Evolutionary conservation across 2,329 filamentous ascomycete species (phyloP).

Genomic region (Clonostachys sp.): DNA sequence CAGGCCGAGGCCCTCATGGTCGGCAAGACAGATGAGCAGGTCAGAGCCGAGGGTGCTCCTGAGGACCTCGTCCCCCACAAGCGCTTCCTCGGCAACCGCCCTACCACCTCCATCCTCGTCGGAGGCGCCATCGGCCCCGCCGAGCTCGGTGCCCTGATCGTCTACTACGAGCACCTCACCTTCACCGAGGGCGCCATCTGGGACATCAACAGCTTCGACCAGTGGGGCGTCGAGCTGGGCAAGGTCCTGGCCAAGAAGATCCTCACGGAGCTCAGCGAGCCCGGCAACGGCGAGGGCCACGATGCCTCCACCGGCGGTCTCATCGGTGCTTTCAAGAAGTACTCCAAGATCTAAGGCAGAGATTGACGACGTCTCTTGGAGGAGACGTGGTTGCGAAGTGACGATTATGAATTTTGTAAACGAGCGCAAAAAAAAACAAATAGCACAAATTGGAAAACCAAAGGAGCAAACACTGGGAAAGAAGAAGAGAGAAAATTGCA

Average conservation of each 20-base stretch:
- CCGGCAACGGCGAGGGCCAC: constrained; percentile 68
- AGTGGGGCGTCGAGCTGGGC: constrained; percentile 98
- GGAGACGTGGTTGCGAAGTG: too few species aligned
- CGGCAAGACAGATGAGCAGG: constrained; percentile 77
- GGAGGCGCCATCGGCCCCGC: constrained; percentile 91
- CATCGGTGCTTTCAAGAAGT: constrained; percentile 89
- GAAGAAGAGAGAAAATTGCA: too few species aligned
- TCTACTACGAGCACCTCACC: constrained; percentile 98
- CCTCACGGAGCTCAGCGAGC: constrained; percentile 75
- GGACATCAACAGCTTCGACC: constrained; percentile 99
- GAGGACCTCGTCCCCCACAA: constrained; percentile 90
- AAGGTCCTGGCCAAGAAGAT: constrained; percentile 95
- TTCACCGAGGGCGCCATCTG: constrained; percentile 97
- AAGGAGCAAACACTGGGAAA: too few species aligned
- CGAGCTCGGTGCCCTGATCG: constrained; percentile 90
- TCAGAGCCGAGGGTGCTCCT: constrained; percentile 69
- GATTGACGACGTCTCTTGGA: too few species aligned
- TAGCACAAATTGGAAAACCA: too few species aligned
- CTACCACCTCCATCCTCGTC: constrained; percentile 87
- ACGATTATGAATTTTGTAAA: too few species aligned
- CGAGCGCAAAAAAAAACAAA: too few species aligned
- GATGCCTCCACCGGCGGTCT: constrained; percentile 85
- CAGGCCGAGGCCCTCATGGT: constrained; percentile 90
- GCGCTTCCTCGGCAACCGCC: constrained; percentile 96
- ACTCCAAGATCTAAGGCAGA: constrained; percentile 38